phyloP scores from a whole-genome alignment of 2,329 filamentous ascomycete species.

The Cadophora luteo-olivacea region DNA sequence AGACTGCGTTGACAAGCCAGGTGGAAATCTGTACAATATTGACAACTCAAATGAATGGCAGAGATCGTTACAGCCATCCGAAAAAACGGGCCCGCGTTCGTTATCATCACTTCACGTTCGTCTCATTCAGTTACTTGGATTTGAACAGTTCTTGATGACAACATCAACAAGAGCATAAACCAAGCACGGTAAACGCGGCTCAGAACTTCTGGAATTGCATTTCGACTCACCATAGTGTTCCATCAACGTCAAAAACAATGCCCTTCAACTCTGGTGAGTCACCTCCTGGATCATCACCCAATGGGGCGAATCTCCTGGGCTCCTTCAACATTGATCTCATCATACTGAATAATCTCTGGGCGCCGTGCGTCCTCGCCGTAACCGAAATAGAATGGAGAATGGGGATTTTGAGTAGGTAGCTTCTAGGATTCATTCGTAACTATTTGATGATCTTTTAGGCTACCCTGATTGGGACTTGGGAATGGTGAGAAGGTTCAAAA shows the following conservation, averaged over 20 bases:
- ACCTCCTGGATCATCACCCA: constrained; percentile 46
- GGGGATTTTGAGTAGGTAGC: not conserved
- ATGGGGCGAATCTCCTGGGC: constrained; percentile 60
- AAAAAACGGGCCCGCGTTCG: not conserved
- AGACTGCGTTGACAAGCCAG: not conserved
- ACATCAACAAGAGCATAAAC: not conserved
- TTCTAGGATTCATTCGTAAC: not conserved
- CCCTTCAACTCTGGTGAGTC: constrained; percentile 58
- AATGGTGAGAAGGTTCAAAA: too few relatives aligned
- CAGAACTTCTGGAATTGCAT: not conserved
- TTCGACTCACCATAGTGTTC: constrained; percentile 79
- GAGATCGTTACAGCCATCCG: not conserved
- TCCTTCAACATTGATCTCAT: constrained; percentile 33
- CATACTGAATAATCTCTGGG: constrained; percentile 31
- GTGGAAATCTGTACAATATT: not conserved
- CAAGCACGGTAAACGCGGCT: not conserved
- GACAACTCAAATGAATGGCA: not conserved
- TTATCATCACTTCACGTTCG: not conserved
- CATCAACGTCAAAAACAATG: constrained; percentile 91
- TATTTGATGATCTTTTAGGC: not conserved
- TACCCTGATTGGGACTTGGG: not conserved
- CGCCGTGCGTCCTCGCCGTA: not conserved
- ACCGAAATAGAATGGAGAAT: not conserved
- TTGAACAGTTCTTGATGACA: not conserved
- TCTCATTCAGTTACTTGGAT: not conserved